Evolutionary conservation across 306 rosid genomes (phyloP), one percentile per base, ranked within the genome.

Genomic region (Fagus crenata): DNA sequence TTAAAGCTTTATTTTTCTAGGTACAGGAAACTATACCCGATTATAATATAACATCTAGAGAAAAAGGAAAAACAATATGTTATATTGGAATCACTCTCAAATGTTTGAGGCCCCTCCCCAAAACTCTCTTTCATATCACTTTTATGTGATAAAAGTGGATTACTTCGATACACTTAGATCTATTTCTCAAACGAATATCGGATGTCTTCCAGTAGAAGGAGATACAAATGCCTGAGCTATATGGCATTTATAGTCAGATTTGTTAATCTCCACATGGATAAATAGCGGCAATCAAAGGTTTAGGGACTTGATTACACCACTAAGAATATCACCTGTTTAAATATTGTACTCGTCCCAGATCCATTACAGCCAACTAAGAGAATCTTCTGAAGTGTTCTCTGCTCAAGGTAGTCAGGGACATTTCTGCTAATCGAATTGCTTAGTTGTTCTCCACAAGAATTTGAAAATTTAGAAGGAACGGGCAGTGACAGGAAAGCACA

Each of bases 301-400:
- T 42, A 75, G 18, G 61, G 14, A 71, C 40, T 15, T 51, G 69
- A 77, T 37, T 77, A 41, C 53, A 56, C 31, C 51, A 65, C 73
- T 39, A 67, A 81, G 83, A 69, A 35, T 51, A 79, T 76, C 73
- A 92, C 99, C 99, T 96, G 99, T 88, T 96, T 96, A 79, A 96
- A 96, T 85, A 96, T 91, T 78, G 99, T 96, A 82, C 99, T 96
- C 42, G 99, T 93, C 65, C 99, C 99, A 36, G 99, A 92, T 64
- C 98, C 97, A 83, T 81, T 81, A 65, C 71, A 89, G 81, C 99
- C 99, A 83, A 96, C 96, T 85, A 96, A 89, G 78, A 96, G 97
- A 79, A 96, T 81, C 84, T 96, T 96, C 79, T 89, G 99, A 84
- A 88, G 92, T 55, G 85, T 71, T 80, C 95, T 93, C 77, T 91